These are phyloP conservation scores for Amanita thiersii DNA, from an alignment of 768 basidiomycete genomes.

Conservation along the genomic window DNA sequence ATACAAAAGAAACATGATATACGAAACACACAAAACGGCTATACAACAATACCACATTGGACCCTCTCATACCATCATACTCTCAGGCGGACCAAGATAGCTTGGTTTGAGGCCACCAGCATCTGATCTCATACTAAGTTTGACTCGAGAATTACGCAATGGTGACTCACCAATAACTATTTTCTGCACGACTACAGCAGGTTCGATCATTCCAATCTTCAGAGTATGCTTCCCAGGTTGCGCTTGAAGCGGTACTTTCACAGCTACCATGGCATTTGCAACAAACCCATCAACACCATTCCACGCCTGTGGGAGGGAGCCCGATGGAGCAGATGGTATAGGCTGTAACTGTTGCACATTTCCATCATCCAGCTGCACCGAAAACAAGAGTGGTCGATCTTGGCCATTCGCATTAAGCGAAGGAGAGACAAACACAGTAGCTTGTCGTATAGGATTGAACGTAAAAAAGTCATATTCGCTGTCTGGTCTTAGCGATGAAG, in stretches of 20 bases:
- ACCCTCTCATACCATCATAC: slow-evolving; percentile 23
- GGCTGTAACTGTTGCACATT: slow-evolving; percentile 34
- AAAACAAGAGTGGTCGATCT: slow-evolving; percentile 42
- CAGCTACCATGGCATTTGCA: slow-evolving; percentile 44
- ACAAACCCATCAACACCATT: slow-evolving; percentile 41
- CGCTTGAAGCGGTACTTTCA: too few species aligned
- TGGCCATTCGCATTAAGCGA: slow-evolving; percentile 43
- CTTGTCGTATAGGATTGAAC: slow-evolving; percentile 42
- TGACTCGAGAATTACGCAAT: too few species aligned
- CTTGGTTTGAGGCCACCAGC: slow-evolving; percentile 46
- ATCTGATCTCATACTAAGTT: slow-evolving; percentile 25
- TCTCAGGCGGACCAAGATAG: slow-evolving; percentile 61
- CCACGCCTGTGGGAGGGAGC: slow-evolving; percentile 38
- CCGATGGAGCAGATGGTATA: slow-evolving; percentile 37
- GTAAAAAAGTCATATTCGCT: slow-evolving; percentile 62
- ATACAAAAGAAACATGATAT: too few species aligned
- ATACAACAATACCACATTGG: too few species aligned
- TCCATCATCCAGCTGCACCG: slow-evolving; percentile 41
- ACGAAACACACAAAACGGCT: too few species aligned
- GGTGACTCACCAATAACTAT: slow-evolving; percentile 42
- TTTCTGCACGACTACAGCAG: slow-evolving; percentile 53
- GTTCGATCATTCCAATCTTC: slow-evolving; percentile 49
- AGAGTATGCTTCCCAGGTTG: slow-evolving; percentile 59
- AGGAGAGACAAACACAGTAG: slow-evolving; percentile 41
- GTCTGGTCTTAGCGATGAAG: too few species aligned